phyloP scores from a whole-genome alignment of 169 alveolate genomes.

The Plasmodium coatneyi region DNA sequence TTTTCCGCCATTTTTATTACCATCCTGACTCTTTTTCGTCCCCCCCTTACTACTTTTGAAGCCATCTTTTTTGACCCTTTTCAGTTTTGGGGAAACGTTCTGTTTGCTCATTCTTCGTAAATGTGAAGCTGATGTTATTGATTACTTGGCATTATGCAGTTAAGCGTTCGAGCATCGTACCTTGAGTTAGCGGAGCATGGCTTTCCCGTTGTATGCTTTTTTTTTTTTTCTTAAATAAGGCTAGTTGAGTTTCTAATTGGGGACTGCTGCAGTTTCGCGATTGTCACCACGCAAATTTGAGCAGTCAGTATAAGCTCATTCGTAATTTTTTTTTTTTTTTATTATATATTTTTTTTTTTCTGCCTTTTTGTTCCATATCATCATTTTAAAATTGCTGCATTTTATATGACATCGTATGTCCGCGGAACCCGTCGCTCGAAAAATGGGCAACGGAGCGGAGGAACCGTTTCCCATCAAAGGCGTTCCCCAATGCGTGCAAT shows the following conservation, averaged over 20 bases:
- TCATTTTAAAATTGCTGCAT: neutral
- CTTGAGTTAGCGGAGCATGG: neutral
- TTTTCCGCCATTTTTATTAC: neutral
- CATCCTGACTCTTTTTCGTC: neutral
- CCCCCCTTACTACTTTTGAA: neutral
- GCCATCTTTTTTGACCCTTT: neutral
- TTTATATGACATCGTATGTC: neutral
- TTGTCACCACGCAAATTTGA: neutral
- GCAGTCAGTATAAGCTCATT: neutral
- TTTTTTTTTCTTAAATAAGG: neutral
- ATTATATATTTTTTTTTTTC: neutral
- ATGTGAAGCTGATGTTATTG: neutral
- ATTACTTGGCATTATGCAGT: neutral
- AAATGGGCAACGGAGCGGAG: neutral
- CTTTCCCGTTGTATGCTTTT: neutral
- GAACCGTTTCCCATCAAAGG: neutral
- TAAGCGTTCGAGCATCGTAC: neutral
- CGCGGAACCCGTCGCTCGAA: neutral
- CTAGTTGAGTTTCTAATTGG: neutral
- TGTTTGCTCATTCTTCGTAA: neutral
- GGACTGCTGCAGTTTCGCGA: neutral
- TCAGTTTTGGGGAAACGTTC: neutral
- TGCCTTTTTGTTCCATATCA: neutral
- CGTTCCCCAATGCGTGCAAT: neutral
- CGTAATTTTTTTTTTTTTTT: neutral